A percentile compares a stretch with the other conserved stretches of the same genome.
These are phyloP conservation scores for Wallemia ichthyophaga DNA, from an alignment of 1,284 basidiomycete genomes.

Conservation along the genomic window DNA sequence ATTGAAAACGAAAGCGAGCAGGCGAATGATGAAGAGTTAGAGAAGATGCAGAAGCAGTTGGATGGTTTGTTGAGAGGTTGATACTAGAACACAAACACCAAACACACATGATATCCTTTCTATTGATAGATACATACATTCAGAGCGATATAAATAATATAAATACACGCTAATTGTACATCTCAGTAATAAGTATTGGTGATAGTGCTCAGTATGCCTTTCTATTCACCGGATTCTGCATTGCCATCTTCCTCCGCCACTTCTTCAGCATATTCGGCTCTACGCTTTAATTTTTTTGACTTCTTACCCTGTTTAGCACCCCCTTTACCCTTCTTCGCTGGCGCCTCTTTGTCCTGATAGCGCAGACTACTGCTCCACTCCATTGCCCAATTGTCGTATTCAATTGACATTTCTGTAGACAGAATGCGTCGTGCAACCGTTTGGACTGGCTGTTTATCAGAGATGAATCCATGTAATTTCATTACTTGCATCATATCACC, in stretches of 20 bases:
- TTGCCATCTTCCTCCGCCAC: neutral
- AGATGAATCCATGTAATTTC: neutral
- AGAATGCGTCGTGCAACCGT: neutral
- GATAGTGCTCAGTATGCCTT: too few species aligned
- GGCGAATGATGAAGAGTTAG: constrained; percentile 38
- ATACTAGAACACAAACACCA: constrained; percentile 2
- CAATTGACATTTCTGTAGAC: neutral
- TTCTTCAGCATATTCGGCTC: neutral
- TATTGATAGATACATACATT: too few species aligned
- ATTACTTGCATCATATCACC: too few species aligned
- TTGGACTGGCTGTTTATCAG: neutral
- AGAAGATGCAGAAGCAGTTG: constrained; percentile 55
- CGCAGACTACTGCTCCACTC: neutral
- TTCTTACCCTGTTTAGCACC: neutral
- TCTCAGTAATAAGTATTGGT: too few species aligned
- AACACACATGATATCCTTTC: too few species aligned
- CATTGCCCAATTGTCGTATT: neutral
- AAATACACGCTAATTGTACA: too few species aligned
- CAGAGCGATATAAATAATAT: too few species aligned
- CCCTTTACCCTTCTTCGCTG: neutral
- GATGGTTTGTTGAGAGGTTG: constrained; percentile 49
- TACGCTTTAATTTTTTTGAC: too few species aligned
- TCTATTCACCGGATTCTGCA: too few species aligned
- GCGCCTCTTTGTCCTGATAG: neutral
- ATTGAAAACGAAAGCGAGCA: constrained; percentile 10